Percentiles rank a stretch among this genome's conserved stretches.
Evolutionary conservation across 2,329 filamentous ascomycete species (phyloP).

Genomic region (Colletotrichum cuscutae): DNA sequence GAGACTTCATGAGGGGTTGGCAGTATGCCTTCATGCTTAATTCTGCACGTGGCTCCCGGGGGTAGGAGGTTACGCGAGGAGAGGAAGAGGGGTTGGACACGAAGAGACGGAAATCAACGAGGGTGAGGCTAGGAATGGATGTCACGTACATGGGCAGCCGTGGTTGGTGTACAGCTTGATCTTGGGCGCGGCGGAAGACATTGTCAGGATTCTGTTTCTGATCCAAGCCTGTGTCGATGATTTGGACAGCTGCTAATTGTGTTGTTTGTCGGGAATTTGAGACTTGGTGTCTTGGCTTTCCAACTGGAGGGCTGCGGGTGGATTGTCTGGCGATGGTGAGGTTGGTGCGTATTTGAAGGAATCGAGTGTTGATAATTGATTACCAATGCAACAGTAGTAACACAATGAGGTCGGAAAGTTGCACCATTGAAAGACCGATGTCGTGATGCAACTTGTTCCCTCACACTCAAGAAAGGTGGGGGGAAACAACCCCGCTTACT

Average conservation of each 20-base stretch:
- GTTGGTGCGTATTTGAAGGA: background rate
- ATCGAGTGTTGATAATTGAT: background rate
- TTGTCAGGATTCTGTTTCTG: background rate
- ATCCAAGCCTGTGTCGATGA: background rate
- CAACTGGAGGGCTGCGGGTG: no score
- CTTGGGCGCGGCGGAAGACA: slow-evolving; percentile 47
- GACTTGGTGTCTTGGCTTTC: background rate
- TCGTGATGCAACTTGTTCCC: slow-evolving; percentile 15
- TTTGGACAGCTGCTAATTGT: no score
- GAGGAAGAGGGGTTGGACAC: background rate
- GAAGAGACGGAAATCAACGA: background rate
- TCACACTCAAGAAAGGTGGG: background rate
- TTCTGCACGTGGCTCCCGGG: background rate
- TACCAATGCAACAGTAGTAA: slow-evolving; percentile 2
- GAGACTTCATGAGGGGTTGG: no score
- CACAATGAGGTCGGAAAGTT: background rate
- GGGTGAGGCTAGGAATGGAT: background rate
- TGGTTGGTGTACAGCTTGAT: slow-evolving; percentile 79
- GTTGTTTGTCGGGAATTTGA: background rate
- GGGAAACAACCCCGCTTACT: background rate
- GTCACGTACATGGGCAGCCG: slow-evolving; percentile 67
- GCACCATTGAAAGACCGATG: slow-evolving; percentile 12
- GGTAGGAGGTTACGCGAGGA: background rate
- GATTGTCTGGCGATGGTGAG: background rate
- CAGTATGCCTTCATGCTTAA: background rate